A percentile compares a stretch with the other conserved stretches of the same genome.
Conservation (phyloP, 345 rosid species). For the Garcia nutans region DNA sequence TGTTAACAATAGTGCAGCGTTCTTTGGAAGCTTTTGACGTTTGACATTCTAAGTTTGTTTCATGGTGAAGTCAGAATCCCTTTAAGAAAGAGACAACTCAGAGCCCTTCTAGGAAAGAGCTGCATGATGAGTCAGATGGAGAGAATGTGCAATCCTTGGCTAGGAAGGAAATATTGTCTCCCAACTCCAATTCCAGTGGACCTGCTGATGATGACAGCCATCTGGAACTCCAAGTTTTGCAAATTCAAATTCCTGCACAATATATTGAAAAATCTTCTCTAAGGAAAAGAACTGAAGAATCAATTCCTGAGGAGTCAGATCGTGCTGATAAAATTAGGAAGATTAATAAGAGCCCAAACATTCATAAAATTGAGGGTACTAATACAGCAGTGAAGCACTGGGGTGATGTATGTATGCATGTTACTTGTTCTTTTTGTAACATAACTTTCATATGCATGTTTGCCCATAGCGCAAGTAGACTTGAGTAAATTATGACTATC, state of each 20-base stretch:
- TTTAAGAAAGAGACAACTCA: slow-evolving; percentile 23
- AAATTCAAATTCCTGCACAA: slow-evolving; percentile 28
- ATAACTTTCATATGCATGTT: slow-evolving; percentile 14
- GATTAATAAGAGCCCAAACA: slow-evolving; percentile 34
- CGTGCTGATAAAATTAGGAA: slow-evolving; percentile 25
- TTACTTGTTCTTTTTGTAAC: slow-evolving; percentile 15
- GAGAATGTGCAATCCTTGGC: slow-evolving; percentile 25
- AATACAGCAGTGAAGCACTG: slow-evolving; percentile 38
- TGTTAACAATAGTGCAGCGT: slow-evolving; percentile 12
- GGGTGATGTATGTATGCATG: slow-evolving; percentile 55
- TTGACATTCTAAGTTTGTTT: slow-evolving; percentile 23
- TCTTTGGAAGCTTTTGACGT: slow-evolving; percentile 21
- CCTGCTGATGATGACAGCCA: slow-evolving; percentile 19
- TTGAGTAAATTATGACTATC: neutral
- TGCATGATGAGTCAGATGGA: slow-evolving; percentile 20
- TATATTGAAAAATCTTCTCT: slow-evolving; percentile 39
- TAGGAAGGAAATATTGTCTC: slow-evolving; percentile 22
- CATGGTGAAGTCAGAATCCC: slow-evolving; percentile 35
- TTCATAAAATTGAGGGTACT: slow-evolving; percentile 26
- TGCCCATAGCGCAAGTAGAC: neutral
- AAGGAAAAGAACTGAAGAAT: slow-evolving; percentile 52
- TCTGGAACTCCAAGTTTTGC: slow-evolving; percentile 15
- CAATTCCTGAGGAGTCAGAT: slow-evolving; percentile 29
- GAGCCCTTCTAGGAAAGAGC: slow-evolving; percentile 33
- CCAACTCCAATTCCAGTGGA: slow-evolving; percentile 22